A percentile compares a stretch with the other conserved stretches of the same genome.
phyloP scores from a whole-genome alignment of 2,329 filamentous ascomycete genomes.

The Waltergamsia citrina region DNA sequence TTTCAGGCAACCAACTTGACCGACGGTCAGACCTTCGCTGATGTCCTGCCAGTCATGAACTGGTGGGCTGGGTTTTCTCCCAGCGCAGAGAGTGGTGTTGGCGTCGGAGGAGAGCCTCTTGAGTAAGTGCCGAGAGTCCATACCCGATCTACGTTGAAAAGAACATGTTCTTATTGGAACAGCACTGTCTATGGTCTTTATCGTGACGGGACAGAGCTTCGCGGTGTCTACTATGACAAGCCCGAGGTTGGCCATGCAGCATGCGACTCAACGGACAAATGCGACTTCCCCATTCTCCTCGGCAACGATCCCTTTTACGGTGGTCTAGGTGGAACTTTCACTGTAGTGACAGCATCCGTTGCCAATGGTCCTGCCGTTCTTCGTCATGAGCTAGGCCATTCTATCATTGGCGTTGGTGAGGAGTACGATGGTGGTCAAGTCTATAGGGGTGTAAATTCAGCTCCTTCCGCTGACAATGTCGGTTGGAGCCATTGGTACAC shows the following conservation, averaged over 20 bases:
- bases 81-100: constrained; percentile 18
- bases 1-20: constrained; percentile 15
- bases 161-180: too few species aligned
- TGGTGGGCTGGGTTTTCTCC: constrained; percentile 19
- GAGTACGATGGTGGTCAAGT: constrained; percentile 17
- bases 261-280: constrained; percentile 17
- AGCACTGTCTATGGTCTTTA: constrained; percentile 21
- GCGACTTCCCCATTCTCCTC: constrained; percentile 19
- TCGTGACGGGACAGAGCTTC: constrained; percentile 18
- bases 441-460: constrained; percentile 17
- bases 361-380: constrained; percentile 16
- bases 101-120: constrained; percentile 13
- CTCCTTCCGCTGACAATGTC: constrained; percentile 9
- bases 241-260: constrained; percentile 17
- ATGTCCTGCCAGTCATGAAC: constrained; percentile 17
- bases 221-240: constrained; percentile 19
- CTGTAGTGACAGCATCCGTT: constrained; percentile 16
- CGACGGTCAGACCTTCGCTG: constrained; percentile 17
- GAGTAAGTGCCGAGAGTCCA: constrained; percentile 10
- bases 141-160: neutral
- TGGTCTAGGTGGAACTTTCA: constrained; percentile 17
- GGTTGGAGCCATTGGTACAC: constrained; percentile 19
- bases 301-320: constrained; percentile 19
- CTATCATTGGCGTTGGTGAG: constrained; percentile 24
- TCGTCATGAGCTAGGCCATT: constrained; percentile 20